Evolutionary conservation across 208 protist genomes (phyloP), one percentile per base, ranked within the genome.

Genomic region (Trypanosoma brucei): DNA sequence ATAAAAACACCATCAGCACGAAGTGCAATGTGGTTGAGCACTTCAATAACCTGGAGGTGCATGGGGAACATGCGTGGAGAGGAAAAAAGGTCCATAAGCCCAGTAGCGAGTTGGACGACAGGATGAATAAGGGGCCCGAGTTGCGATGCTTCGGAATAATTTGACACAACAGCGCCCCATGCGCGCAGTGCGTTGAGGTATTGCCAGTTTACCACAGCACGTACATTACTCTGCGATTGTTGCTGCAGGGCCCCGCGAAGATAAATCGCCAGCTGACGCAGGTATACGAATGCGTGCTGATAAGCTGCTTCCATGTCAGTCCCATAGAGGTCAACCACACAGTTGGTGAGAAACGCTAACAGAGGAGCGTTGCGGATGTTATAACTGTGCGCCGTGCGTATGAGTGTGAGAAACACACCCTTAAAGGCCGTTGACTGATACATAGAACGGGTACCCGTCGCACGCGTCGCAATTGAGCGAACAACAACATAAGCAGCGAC

Each of bases 151-250:
- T 95, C 85, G 7, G 76, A 64, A 69, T 95, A 94, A 11, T 80
- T 87, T 13, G 83, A 87, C 22, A 98, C 85, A 0, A 98, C 84
- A 34, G 88, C 79, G 13, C 88, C 91, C 97, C 97, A 98, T 39
- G 92, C 86, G 50, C 92, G 82, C 13, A 98, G 69, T 45, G 88
- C 92, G 68, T 96, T 96, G 49, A 98, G 65, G 68, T 92, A 98
- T 71, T 98, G 96, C 97, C 97, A 99, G 74, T 98, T 98, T 65
- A 98, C 97, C 30, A 99, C 96, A 1, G 91, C 93, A 13, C 84
- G 75, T 33, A 96, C 86, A 57, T 95, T 91, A 62, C 83, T 90
- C 82, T 92, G 86, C 42, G 85, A 83, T 74, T 94, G 86, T 67
- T 93, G 86, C 60, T 93, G 84, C 63, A 98, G 65, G 36, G 96